Conservation (phyloP, 495 filamentous ascomycete genomes). For the Polyplosphaeria fusca region DNA sequence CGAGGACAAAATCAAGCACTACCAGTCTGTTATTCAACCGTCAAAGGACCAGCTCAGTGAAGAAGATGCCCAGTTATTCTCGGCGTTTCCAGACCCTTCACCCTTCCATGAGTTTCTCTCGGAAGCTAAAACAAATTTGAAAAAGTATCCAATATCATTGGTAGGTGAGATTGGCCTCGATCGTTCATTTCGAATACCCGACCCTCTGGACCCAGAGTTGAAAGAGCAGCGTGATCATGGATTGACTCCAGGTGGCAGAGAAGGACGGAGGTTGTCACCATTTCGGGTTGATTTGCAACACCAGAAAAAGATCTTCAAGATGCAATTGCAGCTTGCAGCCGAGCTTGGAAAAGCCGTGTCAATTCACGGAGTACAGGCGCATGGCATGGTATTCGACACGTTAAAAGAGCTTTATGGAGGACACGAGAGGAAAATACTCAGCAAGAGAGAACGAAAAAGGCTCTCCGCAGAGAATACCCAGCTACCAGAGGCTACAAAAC, state of each 20-base stretch:
- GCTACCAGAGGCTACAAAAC: conserved; percentile 3
- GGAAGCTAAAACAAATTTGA: conserved; percentile 62
- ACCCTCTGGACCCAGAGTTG: conserved; percentile 54
- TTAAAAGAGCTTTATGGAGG: conserved; percentile 77
- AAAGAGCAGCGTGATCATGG: conserved; percentile 48
- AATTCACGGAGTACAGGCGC: conserved; percentile 87
- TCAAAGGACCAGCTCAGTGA: conserved; percentile 39
- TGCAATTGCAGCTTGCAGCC: conserved; percentile 83
- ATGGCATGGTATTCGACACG: conserved; percentile 75
- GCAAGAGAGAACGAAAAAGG: conserved; percentile 57
- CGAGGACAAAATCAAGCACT: conserved; percentile 63
- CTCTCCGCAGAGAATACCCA: conserved; percentile 30
- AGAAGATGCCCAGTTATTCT: conserved; percentile 59
- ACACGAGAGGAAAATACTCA: conserved; percentile 66
- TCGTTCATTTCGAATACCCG: conserved; percentile 77
- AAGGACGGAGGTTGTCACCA: conserved; percentile 69
- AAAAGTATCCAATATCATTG: conserved; percentile 63
- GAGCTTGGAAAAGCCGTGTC: conserved; percentile 77
- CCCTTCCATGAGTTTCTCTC: conserved; percentile 63
- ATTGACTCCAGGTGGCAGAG: conserved; percentile 78
- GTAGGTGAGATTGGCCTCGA: conserved; percentile 91
- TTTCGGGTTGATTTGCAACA: conserved; percentile 75
- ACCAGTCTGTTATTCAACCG: conserved; percentile 63
- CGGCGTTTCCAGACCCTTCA: conserved; percentile 65
- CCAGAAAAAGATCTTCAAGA: conserved; percentile 69